These are phyloP conservation scores for Penicillium griseofulvum DNA, from an alignment of 2,329 filamentous ascomycete species.

Conservation along the genomic window DNA sequence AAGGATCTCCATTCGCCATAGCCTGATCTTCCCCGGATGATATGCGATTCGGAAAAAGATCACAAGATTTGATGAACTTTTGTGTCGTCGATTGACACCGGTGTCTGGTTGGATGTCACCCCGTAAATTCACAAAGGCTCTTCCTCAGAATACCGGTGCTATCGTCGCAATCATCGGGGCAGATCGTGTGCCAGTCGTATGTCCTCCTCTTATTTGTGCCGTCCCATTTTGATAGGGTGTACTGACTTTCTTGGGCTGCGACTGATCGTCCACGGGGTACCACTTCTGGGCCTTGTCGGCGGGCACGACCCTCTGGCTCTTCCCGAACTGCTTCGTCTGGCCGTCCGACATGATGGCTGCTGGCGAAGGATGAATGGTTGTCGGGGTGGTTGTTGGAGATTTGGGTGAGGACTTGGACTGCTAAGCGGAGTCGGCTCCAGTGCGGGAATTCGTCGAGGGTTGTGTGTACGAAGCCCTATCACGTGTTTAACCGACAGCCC, in stretches of 20 bases:
- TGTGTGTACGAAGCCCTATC: conserved; percentile 42
- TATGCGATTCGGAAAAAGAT: conserved; percentile 8
- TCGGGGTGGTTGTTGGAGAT: conserved; percentile 44
- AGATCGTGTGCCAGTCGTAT: conserved; percentile 23
- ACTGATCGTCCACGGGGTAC: conserved; percentile 94
- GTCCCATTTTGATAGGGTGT: conserved; percentile 24
- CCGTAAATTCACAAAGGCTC: conserved; percentile 12
- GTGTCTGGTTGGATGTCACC: conserved; percentile 16
- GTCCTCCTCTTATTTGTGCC: conserved; percentile 19
- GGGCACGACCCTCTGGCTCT: conserved; percentile 88
- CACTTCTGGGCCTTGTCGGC: conserved; percentile 96
- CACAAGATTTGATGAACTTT: conserved; percentile 3
- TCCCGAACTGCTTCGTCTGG: conserved; percentile 93
- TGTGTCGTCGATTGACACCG: conserved; percentile 21
- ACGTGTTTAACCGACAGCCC: conserved; percentile 24
- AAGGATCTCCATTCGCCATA: conserved; percentile 4
- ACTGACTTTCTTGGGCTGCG: conserved; percentile 92
- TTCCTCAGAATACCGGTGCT: conserved; percentile 22
- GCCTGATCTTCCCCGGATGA: conserved; percentile 9
- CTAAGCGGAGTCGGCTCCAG: conserved; percentile 37
- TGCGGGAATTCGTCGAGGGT: conserved; percentile 42
- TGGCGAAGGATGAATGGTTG: conserved; percentile 45
- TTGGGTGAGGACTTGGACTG: conserved; percentile 41
- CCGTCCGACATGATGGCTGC: conserved; percentile 56
- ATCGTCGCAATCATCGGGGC: conserved; percentile 33